Evolutionary conservation across 2,329 filamentous ascomycete genomes (phyloP).

Genomic region (Thelonectria discophora): DNA sequence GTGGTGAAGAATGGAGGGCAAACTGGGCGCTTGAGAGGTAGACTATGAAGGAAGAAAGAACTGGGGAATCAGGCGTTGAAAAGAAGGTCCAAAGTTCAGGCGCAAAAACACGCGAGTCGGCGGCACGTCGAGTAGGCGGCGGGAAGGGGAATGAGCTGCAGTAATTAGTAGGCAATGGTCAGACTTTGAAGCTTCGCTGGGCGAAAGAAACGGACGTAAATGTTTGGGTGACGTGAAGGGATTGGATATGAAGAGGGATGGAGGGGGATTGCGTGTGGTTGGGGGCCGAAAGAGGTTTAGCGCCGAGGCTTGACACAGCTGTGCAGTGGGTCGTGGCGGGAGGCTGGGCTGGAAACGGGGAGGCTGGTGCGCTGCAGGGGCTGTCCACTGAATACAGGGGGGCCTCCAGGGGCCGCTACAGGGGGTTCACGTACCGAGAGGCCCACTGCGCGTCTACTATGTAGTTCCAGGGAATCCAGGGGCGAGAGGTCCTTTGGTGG

Average conservation of each 20-base stretch:
- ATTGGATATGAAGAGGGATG: conserved; percentile 28
- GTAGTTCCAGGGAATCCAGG: conserved; percentile 26
- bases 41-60: not conserved
- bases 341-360: conserved; percentile 46
- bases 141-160: conserved; percentile 26
- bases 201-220: conserved; percentile 14
- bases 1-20: not conserved
- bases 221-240: conserved; percentile 26
- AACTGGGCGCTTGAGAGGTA: not conserved
- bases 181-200: conserved; percentile 13
- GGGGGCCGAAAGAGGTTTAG: conserved; percentile 41
- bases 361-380: conserved; percentile 43
- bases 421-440: conserved; percentile 14
- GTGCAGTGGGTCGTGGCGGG: conserved; percentile 36
- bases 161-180: conserved; percentile 23
- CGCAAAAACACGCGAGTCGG: conserved; percentile 21
- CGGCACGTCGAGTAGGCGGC: conserved; percentile 21
- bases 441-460: conserved; percentile 7
- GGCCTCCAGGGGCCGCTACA: not conserved
- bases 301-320: conserved; percentile 10
- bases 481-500: conserved; percentile 13
- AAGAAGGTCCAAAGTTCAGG: conserved; percentile 16
- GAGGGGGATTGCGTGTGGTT: conserved; percentile 43
- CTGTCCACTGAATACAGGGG: conserved; percentile 8
- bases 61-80: conserved; percentile 2